phyloP scores from a whole-genome alignment of 768 basidiomycete genomes.

The Rhodotorula toruloides region DNA sequence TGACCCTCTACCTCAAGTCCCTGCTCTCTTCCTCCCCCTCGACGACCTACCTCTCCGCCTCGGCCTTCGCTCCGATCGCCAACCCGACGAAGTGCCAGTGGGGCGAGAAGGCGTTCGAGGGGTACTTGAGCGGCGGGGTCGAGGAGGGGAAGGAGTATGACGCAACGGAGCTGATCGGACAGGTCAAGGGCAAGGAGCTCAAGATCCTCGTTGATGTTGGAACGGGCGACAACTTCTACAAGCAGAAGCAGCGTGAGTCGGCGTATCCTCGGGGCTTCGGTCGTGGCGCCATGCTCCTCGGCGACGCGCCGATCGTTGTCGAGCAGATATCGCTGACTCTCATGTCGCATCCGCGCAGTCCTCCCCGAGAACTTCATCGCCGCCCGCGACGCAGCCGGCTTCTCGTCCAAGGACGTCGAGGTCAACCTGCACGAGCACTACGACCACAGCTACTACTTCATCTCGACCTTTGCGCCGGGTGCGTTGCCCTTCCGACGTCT shows the following conservation, averaged over 20 bases:
- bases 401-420: conserved; percentile 67
- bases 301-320: too few species aligned
- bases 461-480: conserved; percentile 36
- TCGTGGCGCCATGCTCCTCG: too few species aligned
- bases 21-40: conserved; percentile 44
- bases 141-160: conserved; percentile 77
- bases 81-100: conserved; percentile 78
- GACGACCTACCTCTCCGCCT: conserved; percentile 67
- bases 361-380: conserved; percentile 81
- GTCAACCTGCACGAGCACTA: conserved; percentile 51
- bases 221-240: conserved; percentile 59
- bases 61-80: conserved; percentile 78
- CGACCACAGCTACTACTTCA: conserved; percentile 43
- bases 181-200: conserved; percentile 55
- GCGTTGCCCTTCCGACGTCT: neutral
- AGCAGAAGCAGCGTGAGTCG: conserved; percentile 65
- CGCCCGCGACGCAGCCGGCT: conserved; percentile 67
- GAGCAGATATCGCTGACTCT: too few species aligned
- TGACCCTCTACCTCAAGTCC: conserved; percentile 79
- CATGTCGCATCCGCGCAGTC: conserved; percentile 46
- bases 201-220: conserved; percentile 71
- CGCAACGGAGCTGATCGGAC: conserved; percentile 72
- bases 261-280: too few species aligned
- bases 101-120: conserved; percentile 85
- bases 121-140: conserved; percentile 71